Percentiles rank a stretch among this genome's conserved stretches.
phyloP scores from a whole-genome alignment of 139 green algal genomes.

The Pedinophyceae sp. region DNA sequence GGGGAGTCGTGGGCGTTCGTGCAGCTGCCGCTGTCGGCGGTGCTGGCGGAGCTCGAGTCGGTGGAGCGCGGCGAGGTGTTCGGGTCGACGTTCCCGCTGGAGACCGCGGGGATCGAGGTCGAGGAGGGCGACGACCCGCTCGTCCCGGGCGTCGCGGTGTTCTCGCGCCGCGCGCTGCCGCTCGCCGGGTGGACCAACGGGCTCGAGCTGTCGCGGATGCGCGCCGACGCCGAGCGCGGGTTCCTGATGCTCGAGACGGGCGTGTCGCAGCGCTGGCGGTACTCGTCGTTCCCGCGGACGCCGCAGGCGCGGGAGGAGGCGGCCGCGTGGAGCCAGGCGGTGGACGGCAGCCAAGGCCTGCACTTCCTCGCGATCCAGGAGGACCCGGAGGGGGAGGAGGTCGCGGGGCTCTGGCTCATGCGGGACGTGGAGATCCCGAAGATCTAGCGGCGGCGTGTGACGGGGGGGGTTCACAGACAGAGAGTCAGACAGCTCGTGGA shows the following conservation, averaged over 20 bases:
- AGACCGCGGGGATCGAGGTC: constrained; percentile 10
- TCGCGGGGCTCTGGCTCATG: constrained; percentile 83
- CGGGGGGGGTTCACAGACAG: no score
- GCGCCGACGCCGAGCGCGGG: constrained; percentile 52
- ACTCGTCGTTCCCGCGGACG: constrained; percentile 58
- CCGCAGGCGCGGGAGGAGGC: constrained; percentile 65
- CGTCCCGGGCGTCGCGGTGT: constrained; percentile 77
- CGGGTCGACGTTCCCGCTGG: constrained; percentile 37
- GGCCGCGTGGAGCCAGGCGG: constrained; percentile 75
- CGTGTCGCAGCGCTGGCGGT: constrained; percentile 78
- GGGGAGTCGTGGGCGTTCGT: constrained; percentile 96
- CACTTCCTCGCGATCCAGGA: constrained; percentile 92
- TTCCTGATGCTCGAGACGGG: constrained; percentile 90
- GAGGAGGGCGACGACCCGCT: constrained; percentile 21
- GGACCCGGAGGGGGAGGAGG: constrained; percentile 70
- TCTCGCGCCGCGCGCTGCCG: constrained; percentile 61
- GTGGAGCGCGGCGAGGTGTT: constrained; percentile 34
- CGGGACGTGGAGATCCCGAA: constrained; percentile 47
- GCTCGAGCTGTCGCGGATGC: constrained; percentile 68
- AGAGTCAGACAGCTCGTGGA: no score
- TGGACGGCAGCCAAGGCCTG: constrained; percentile 57
- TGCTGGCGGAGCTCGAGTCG: constrained; percentile 38
- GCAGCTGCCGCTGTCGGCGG: constrained; percentile 69
- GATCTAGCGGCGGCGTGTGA: no score
- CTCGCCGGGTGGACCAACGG: constrained; percentile 90